These are phyloP conservation scores for Rutstroemia sp. DNA, from an alignment of 2,329 filamentous ascomycete genomes.

Conservation along the genomic window DNA sequence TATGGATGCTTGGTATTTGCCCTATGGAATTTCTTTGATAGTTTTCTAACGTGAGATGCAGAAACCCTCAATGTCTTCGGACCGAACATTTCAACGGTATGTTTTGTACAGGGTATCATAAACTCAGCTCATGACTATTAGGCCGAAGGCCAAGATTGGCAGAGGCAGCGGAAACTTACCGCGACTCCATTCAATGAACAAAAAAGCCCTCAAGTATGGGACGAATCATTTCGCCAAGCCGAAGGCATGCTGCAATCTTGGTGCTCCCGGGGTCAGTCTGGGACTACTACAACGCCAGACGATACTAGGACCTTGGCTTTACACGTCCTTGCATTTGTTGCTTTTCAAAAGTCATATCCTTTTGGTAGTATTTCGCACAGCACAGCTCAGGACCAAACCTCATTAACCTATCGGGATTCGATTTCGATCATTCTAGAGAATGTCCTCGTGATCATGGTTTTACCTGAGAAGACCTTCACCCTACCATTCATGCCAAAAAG, in stretches of 20 bases:
- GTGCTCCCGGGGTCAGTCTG: background rate
- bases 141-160: constrained; percentile 29
- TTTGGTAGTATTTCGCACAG: background rate
- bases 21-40: background rate
- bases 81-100: constrained; percentile 1
- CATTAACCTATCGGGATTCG: constrained; percentile 3
- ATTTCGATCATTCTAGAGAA: constrained; percentile 1
- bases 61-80: constrained; percentile 3
- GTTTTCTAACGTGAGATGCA: background rate
- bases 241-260: constrained; percentile 4
- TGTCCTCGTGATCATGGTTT: background rate
- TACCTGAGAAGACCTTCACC: background rate
- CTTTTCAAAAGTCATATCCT: constrained; percentile 3
- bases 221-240: constrained; percentile 29
- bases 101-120: background rate
- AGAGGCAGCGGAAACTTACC: constrained; percentile 36
- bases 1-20: constrained; percentile 3
- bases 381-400: background rate
- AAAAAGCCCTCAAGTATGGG: constrained; percentile 34
- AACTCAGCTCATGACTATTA: background rate
- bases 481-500: background rate
- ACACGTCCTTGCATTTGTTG: constrained; percentile 13
- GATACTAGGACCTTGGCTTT: background rate
- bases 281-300: background rate
- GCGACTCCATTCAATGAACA: constrained; percentile 36